Base-by-base conservation (phyloP, 768 basidiomycete genomes). In the Hemileccinum rubropunctum region DNA sequence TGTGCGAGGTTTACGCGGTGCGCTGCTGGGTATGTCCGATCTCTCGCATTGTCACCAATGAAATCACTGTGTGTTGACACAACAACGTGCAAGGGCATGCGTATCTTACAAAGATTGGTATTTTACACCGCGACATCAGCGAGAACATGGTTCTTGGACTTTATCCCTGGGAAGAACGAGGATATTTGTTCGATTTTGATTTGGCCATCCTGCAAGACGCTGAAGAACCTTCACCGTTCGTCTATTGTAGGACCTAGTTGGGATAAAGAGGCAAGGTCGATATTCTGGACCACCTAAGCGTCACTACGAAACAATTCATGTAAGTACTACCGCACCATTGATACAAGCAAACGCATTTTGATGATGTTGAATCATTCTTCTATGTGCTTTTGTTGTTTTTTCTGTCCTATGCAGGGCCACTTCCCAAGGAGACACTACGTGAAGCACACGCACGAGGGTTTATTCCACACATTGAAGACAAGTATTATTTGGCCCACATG, bases 161-260 rank as follows among this genome's bases (percentile, higher is more conserved):
- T 15, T 41, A 23, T 13, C 50, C 47, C 13, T 49, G 46, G 36
- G 53, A 38, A 10, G 53, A 51, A 32, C 26, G 54, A 40, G 69
- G 67, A 0, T 70, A 67, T 38, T 26, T 71, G 45, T 68, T 58
- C 12, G 70, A 70, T 45, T 47, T 70, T 3, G 67, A 72, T 21
- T 50, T 52, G 52, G 53, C 51, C 5, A 49, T 51, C 1, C 15
- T 40, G 6, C 51, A 51, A 28, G 36, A 32, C 2, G 30, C 42
- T 5, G 42, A 34, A 34, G 28, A 43, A 10, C 20, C 20, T 13
- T 14, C 18, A 23, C 23, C 23, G 23, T 6, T 23, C 23, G 23
- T 23, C 23, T 3, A 23, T 23, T 3, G 23, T 23, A 23, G 23
- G 23, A 23, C 3, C 6, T 23, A 6, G 6, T 23, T 6, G 6